Percentiles rank a stretch among this genome's conserved stretches.
Conservation (phyloP, 2,329 filamentous ascomycete genomes). For the Thelonectria rubi region DNA sequence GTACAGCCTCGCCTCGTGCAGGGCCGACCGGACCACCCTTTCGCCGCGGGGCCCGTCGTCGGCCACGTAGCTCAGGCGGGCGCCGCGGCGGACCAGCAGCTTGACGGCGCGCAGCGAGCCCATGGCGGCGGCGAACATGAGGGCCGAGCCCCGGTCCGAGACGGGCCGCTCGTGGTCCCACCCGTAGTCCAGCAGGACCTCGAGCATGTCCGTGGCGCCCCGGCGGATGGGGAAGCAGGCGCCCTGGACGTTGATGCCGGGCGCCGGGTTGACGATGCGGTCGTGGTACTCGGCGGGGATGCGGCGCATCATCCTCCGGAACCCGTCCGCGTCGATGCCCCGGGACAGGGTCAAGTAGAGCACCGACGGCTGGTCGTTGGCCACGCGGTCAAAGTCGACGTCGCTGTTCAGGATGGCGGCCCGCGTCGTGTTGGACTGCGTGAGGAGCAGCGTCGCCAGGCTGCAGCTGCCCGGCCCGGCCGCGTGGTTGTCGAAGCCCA, state of each 20-base stretch:
- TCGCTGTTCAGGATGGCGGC: conserved; percentile 27
- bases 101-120: conserved; percentile 31
- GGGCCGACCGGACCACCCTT: conserved; percentile 22
- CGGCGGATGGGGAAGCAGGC: conserved; percentile 22
- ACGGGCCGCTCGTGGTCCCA: conserved; percentile 31
- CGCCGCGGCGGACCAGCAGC: conserved; percentile 30
- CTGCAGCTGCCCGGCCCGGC: background rate
- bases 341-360: conserved; percentile 7
- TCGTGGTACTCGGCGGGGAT: conserved; percentile 25
- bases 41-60: conserved; percentile 22
- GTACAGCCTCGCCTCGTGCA: conserved; percentile 23
- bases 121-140: conserved; percentile 36
- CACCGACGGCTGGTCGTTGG: conserved; percentile 26
- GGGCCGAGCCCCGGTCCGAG: conserved; percentile 26
- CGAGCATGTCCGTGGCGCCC: conserved; percentile 4
- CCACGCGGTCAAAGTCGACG: conserved; percentile 34
- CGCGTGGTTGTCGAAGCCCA: conserved; percentile 30
- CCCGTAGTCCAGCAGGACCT: conserved; percentile 29
- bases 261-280: conserved; percentile 26
- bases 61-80: conserved; percentile 28
- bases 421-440: background rate
- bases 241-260: background rate
- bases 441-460: conserved; percentile 17
- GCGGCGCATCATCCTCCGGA: conserved; percentile 32
- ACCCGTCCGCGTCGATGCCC: background rate